Base-by-base conservation (phyloP, 345 rosid genomes). In the Balakata baccata region DNA sequence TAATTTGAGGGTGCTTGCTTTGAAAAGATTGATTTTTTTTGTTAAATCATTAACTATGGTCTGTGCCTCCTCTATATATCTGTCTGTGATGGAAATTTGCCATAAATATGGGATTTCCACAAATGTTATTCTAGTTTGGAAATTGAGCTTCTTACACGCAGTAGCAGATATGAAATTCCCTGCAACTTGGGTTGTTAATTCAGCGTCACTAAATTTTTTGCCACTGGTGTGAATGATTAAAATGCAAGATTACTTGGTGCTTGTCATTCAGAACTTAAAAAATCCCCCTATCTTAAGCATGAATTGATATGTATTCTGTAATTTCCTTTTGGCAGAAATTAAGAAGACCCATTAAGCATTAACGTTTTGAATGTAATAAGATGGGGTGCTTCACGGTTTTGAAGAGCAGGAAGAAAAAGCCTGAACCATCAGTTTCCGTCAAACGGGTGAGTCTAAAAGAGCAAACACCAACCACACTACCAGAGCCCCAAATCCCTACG, bases 321-420 rank as follows among this genome's bases (percentile, higher is more conserved):
- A 37, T 60, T 54, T 68, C 56, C 66, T 62, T 29, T 64, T 70
- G 43, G 74, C 85, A 80, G 82, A 70, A 74, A 74, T 66, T 16
- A 41, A 1, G 60, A 75, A 73, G 22, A 45, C 46, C 56, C 39
- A 17, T 20, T 61, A 11, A 43, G 75, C 62, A 74, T 70, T 29
- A 14, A 53, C 70, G 62, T 18, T 51, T 66, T 81, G 76, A 79
- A 78, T 72, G 81, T 53, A 29, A 75, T 77, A 85, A 80, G 71
- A 88, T 95, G 88, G 93, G 97, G n/a, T 95, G 98, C 82, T 92
- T 95, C 82, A 77, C 89, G 11, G 93, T 79, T 70, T 79, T 89
- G 83, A 95, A 88, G 84, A 52, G 86, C 83, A 92, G 84, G 89
- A 92, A 95, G 93, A 92, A 92, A 73, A 91, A 81, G 81, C 49